Evolutionary conservation across 2,329 filamentous ascomycete species (phyloP), one percentile per base, ranked within the genome.

Genomic region (Sporothrix brunneoviolacea): DNA sequence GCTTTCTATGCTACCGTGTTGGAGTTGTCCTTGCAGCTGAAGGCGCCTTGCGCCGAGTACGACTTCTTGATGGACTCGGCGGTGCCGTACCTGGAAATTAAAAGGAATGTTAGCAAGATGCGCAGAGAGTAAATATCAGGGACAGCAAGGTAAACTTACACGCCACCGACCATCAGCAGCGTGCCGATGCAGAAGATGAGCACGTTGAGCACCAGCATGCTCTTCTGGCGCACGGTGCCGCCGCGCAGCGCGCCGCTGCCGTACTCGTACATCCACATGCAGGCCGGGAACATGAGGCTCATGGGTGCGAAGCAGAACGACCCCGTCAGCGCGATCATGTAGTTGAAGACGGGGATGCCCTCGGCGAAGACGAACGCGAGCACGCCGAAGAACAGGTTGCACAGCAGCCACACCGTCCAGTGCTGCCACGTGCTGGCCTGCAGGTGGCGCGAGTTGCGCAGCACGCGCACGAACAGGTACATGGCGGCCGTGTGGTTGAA

Each of bases 401-500:
- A 41, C 35, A 48, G 21, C 44, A 51, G 39, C 64, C 65, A 66
- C 10, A 59, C 54, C 16, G 56, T 44, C 63, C 63, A 65, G 51
- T 64, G 62, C 8, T 59, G 53, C 13, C 59, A 16, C 4, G 59
- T 58, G 51, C 63, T 62, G 28, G 55, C 54, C 55, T 65, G 63
- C 4, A 65, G 59, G 50, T 65, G 64, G 12, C 21, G 28, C 3
- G 48, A 43, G 51, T 59, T 50, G 28, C 64, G 62, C 19, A 66
- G 57, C 8, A 64, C 54, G 16, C 65, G 62, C 4, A 67, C 64
- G 45, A 66, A 65, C 3, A 66, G 48, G 47, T 63, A 65, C 55
- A 66, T 67, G 19, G 51, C 52, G 18, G 51, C 38, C 12, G 48
- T 42, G 54, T 66, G 64, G 35, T 60, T 55, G 49, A 63, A 64